Evolutionary conservation across 495 filamentous ascomycete genomes (phyloP).

Genomic region (Lichina pygmaea): DNA sequence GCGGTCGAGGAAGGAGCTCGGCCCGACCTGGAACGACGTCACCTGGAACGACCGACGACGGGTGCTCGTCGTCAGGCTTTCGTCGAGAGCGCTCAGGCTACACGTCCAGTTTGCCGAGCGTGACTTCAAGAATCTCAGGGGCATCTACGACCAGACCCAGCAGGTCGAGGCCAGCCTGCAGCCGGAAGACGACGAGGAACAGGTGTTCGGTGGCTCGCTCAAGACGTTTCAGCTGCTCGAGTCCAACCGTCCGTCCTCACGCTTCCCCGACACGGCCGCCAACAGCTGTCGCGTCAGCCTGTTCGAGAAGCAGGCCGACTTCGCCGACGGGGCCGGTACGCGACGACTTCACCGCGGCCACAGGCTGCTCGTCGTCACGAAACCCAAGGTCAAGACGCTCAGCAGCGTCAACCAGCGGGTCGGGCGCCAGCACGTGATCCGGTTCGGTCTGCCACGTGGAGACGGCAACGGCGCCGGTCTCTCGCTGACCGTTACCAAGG

Average conservation of each 20-base stretch:
- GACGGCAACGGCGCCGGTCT: slow-evolving; percentile 38
- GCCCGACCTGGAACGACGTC: slow-evolving; percentile 53
- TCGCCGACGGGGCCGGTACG: slow-evolving; percentile 23
- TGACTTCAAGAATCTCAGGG: slow-evolving; percentile 51
- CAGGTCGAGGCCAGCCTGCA: slow-evolving; percentile 44
- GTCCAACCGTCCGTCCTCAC: slow-evolving; percentile 24
- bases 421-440: slow-evolving; percentile 29
- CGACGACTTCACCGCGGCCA: slow-evolving; percentile 21
- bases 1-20: slow-evolving; percentile 34
- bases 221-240: slow-evolving; percentile 54
- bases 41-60: slow-evolving; percentile 39
- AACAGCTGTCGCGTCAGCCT: slow-evolving; percentile 37
- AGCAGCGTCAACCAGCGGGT: slow-evolving; percentile 42
- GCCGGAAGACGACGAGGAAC: slow-evolving; percentile 31
- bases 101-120: slow-evolving; percentile 37
- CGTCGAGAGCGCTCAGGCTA: slow-evolving; percentile 35
- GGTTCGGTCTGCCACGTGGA: slow-evolving; percentile 45
- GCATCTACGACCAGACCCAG: slow-evolving; percentile 53
- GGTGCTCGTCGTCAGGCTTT: slow-evolving; percentile 34
- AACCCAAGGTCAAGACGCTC: slow-evolving; percentile 43
- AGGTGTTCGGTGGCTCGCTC: slow-evolving; percentile 35
- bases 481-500: slow-evolving; percentile 39
- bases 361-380: slow-evolving; percentile 47
- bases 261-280: slow-evolving; percentile 48
- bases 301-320: slow-evolving; percentile 37